Percentiles rank a stretch among this genome's conserved stretches.
Evolutionary conservation across 306 rosid genomes (phyloP).

Genomic region (Hylodesmum podocarpum): DNA sequence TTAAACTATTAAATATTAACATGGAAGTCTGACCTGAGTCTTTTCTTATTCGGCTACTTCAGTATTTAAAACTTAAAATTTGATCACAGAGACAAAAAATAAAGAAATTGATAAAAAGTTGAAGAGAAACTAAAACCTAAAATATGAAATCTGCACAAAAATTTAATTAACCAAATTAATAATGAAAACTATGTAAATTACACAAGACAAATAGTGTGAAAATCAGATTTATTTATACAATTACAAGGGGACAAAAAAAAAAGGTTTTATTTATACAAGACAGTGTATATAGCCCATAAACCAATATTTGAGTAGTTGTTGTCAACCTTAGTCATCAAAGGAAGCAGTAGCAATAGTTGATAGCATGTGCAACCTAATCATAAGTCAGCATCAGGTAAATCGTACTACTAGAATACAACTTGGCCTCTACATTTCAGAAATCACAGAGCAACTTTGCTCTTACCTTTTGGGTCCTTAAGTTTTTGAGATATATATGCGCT

Average conservation of each 20-base stretch:
- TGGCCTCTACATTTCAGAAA: neutral
- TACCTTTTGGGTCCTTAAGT: neutral
- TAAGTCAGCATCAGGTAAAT: conserved; percentile 26
- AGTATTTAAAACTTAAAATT: no score
- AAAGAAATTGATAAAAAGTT: no score
- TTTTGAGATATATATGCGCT: neutral
- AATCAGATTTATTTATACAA: neutral
- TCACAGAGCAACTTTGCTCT: neutral
- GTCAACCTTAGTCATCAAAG: conserved; percentile 12
- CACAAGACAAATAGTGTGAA: no score
- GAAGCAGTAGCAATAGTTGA: neutral
- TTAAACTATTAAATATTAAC: no score
- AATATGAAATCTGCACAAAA: no score
- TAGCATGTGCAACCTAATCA: conserved; percentile 42
- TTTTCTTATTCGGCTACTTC: no score
- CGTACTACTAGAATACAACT: neutral
- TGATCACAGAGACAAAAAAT: no score
- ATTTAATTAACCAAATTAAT: no score
- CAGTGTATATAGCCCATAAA: neutral
- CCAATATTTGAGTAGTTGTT: neutral
- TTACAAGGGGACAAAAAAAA: no score
- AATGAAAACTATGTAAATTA: neutral
- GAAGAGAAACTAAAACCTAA: no score
- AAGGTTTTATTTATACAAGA: neutral
- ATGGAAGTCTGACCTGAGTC: no score